Evolutionary conservation across 371 early-diverging fungal species (phyloP).

Genomic region (Apophysomyces elegans): DNA sequence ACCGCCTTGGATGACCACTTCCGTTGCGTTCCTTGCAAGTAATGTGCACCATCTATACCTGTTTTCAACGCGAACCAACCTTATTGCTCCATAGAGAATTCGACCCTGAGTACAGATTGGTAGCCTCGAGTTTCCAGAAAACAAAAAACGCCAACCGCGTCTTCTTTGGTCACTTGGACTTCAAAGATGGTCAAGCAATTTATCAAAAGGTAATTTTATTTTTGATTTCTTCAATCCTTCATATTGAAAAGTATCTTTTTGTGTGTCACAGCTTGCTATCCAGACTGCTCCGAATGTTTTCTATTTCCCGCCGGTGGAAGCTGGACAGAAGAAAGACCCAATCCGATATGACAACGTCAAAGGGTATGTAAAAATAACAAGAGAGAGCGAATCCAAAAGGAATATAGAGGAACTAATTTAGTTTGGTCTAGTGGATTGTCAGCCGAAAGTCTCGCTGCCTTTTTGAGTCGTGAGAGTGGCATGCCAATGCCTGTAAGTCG

Average conservation of each 20-base stretch:
- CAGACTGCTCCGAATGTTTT: conserved; percentile 74
- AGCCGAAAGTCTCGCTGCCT: conserved; percentile 72
- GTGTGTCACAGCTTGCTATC: conserved; percentile 50
- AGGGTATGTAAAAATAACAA: conserved; percentile 22
- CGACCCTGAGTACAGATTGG: conserved; percentile 70
- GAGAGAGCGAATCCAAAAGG: background rate
- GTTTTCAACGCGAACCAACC: background rate
- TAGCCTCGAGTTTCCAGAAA: conserved; percentile 63
- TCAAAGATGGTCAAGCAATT: conserved; percentile 70
- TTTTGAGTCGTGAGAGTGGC: conserved; percentile 55
- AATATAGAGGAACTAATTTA: conserved; percentile 1
- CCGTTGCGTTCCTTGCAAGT: conserved; percentile 81
- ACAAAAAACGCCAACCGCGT: conserved; percentile 52
- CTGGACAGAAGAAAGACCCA: conserved; percentile 43
- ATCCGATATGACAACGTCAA: conserved; percentile 48
- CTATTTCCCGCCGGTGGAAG: conserved; percentile 76
- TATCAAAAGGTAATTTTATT: conserved; percentile 66
- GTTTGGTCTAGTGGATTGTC: conserved; percentile 58
- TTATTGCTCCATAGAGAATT: conserved; percentile 63
- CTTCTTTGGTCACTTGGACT: conserved; percentile 79
- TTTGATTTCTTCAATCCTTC: background rate
- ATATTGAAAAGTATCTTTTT: background rate
- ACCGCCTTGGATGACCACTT: conserved; percentile 75
- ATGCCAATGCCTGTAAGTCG: conserved; percentile 44
- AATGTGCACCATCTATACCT: conserved; percentile 17